Percentiles rank a stretch among this genome's conserved stretches.
These are phyloP conservation scores for Phialemoniopsis sp. DNA, from an alignment of 2,329 filamentous ascomycete genomes.

Conservation along the genomic window DNA sequence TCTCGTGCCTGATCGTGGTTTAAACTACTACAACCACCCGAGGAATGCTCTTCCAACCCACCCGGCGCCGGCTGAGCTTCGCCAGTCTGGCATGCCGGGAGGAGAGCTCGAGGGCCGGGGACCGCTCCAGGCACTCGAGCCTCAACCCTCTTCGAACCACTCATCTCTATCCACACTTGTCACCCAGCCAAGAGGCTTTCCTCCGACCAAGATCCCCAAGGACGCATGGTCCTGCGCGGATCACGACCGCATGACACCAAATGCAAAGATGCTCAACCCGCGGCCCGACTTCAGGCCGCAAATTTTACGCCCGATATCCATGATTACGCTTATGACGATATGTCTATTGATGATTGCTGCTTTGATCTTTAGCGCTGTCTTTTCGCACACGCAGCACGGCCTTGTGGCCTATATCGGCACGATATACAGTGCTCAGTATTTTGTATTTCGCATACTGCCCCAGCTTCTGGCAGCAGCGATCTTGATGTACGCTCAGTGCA, in stretches of 20 bases:
- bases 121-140: background rate
- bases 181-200: background rate
- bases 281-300: conserved; percentile 63
- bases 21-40: conserved; percentile 30
- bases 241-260: conserved; percentile 2
- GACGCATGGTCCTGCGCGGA: conserved; percentile 8
- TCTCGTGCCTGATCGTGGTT: conserved; percentile 25
- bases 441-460: conserved; percentile 81
- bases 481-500: conserved; percentile 71
- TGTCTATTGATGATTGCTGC: conserved; percentile 68
- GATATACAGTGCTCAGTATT: conserved; percentile 72
- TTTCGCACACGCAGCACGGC: conserved; percentile 58
- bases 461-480: conserved; percentile 69
- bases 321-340: conserved; percentile 55
- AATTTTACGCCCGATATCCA: conserved; percentile 63
- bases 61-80: background rate
- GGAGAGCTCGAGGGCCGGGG: background rate
- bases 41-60: conserved; percentile 1
- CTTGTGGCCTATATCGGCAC: conserved; percentile 62
- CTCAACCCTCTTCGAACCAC: background rate
- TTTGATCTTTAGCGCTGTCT: conserved; percentile 69
- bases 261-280: conserved; percentile 20
- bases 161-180: conserved; percentile 12
- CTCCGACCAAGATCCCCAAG: conserved; percentile 3
- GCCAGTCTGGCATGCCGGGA: background rate